phyloP scores from a whole-genome alignment of 257 asterid species.

The Eucommia ulmoides region DNA sequence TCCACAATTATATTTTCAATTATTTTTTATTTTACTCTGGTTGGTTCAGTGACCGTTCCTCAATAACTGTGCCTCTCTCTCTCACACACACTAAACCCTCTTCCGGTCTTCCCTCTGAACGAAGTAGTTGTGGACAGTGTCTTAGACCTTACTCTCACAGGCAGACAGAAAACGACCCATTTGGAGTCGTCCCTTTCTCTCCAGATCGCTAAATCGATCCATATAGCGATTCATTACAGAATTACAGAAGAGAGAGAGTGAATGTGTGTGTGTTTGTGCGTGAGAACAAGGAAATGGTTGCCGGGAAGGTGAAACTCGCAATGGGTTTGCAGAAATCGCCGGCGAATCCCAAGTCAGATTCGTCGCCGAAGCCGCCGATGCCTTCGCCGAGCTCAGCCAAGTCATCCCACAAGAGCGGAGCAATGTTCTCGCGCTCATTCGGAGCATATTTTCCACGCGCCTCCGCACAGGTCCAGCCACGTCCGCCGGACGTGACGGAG shows the following conservation, averaged over 20 bases:
- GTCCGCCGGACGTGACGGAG: conserved; percentile 79
- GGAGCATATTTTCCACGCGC: conserved; percentile 75
- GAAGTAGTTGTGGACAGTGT: no score
- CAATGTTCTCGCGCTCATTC: conserved; percentile 51
- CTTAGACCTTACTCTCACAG: conserved; percentile 1
- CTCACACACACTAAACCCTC: no score
- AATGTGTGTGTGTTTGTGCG: no score
- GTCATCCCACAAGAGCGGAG: conserved; percentile 22
- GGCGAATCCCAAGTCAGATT: conserved; percentile 27
- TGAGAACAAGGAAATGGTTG: no score
- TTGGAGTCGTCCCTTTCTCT: neutral
- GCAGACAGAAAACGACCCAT: neutral
- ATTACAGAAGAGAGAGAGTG: no score
- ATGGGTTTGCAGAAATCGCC: conserved; percentile 75
- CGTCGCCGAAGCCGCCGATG: conserved; percentile 36
- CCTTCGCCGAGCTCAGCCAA: conserved; percentile 29
- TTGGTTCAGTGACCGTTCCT: no score
- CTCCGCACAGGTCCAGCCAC: conserved; percentile 88
- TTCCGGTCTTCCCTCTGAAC: no score
- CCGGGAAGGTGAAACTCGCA: no score
- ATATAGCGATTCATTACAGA: no score
- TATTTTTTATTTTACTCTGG: no score
- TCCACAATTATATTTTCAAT: no score
- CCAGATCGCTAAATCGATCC: neutral
- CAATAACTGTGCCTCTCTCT: no score